Evolutionary conservation across 1,139 yeast genomes (phyloP).

Genomic region (Kodamaea arcana): DNA sequence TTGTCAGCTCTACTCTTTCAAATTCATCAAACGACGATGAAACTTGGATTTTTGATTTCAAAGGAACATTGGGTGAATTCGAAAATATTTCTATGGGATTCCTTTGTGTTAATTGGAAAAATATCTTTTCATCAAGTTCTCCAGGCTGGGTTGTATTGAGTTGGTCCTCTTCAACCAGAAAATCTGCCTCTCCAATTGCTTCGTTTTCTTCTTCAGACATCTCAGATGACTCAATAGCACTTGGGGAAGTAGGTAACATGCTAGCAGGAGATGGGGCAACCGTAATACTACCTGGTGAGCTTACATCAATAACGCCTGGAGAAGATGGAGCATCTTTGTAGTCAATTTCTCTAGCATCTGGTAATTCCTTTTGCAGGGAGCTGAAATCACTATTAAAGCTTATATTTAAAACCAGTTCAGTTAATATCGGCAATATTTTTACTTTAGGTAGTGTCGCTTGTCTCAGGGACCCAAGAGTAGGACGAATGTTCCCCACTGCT

Average conservation of each 20-base stretch:
- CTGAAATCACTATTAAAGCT: conserved; percentile 10
- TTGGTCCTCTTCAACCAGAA: neutral
- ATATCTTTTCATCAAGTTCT: conserved; percentile 12
- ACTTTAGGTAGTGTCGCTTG: neutral
- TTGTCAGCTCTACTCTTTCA: neutral
- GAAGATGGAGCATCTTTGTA: conserved; percentile 4
- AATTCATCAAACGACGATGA: neutral
- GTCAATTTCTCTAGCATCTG: neutral
- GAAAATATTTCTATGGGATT: too few relatives aligned
- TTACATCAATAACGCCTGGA: too few relatives aligned
- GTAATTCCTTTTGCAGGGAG: conserved; percentile 2
- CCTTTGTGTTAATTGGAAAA: conserved; percentile 10
- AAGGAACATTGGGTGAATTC: neutral
- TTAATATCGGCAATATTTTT: neutral
- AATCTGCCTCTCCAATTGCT: neutral
- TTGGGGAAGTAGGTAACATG: neutral
- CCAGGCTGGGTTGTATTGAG: conserved; percentile 5
- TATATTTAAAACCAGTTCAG: conserved; percentile 7
- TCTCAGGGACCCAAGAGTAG: neutral
- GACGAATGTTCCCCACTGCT: neutral
- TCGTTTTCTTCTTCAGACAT: conserved; percentile 12
- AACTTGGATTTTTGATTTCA: neutral
- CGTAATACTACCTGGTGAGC: too few relatives aligned
- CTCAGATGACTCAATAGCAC: neutral
- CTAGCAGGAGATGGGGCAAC: neutral